Evolutionary conservation across 2,329 filamentous ascomycete genomes (phyloP).

Genomic region (Hypoxylon rubiginosum): DNA sequence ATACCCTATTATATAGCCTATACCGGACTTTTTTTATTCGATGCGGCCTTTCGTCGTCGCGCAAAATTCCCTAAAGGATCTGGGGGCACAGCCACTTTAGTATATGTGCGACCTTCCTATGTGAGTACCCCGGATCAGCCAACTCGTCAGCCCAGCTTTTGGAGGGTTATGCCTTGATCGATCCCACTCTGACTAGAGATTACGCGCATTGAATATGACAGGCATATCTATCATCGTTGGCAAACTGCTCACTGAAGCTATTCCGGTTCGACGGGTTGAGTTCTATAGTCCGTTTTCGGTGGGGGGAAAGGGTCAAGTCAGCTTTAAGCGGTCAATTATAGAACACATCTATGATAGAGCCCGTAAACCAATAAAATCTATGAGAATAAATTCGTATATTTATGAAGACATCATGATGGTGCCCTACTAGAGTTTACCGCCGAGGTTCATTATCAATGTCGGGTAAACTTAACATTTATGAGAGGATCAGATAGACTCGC

Average conservation of each 20-base stretch:
- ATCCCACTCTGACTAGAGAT: slow-evolving; percentile 3
- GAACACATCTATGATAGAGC: too few relatives aligned
- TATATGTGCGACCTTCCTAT: neutral
- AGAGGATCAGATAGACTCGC: neutral
- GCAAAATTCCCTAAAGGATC: neutral
- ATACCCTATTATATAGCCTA: slow-evolving; percentile 3
- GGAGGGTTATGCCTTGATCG: neutral
- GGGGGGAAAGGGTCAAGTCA: too few relatives aligned
- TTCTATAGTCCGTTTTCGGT: neutral
- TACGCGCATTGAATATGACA: neutral
- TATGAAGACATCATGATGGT: too few relatives aligned
- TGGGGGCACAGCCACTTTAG: neutral
- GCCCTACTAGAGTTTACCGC: neutral
- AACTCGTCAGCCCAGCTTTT: neutral
- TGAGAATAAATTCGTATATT: too few relatives aligned
- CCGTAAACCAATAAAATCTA: too few relatives aligned
- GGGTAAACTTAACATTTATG: neutral
- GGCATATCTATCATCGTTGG: neutral
- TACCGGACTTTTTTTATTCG: neutral
- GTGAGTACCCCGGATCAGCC: neutral
- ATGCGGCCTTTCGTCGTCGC: neutral
- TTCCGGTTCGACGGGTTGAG: neutral
- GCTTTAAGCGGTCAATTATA: too few relatives aligned
- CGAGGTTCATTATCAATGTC: neutral
- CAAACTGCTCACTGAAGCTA: neutral